Evolutionary conservation across 2,329 filamentous ascomycete genomes (phyloP).

Genomic region (Colletotrichum sp.): DNA sequence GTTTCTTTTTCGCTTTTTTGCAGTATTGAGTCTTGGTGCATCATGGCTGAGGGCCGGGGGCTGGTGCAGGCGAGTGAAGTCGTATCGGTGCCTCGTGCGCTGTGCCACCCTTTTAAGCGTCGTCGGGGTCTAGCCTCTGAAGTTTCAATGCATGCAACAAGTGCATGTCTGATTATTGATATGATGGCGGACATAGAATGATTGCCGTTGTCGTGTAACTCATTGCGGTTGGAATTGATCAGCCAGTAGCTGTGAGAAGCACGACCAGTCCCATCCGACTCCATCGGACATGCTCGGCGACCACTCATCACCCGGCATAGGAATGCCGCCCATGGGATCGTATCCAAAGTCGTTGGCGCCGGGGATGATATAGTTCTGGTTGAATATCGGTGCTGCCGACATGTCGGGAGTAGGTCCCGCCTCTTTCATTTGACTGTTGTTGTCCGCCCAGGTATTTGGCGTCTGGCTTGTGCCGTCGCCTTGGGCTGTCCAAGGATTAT

Average conservation of each 20-base stretch:
- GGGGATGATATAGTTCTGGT: background rate
- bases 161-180: accelerated
- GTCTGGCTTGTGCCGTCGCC: background rate
- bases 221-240: background rate
- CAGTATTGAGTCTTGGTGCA: background rate
- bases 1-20: background rate
- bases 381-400: background rate
- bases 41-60: accelerated
- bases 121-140: background rate
- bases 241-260: background rate
- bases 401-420: background rate
- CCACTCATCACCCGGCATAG: background rate
- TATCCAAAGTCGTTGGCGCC: background rate
- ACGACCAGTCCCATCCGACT: slow-evolving; percentile 12
- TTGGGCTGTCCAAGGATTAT: background rate
- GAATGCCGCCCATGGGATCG: background rate
- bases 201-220: background rate
- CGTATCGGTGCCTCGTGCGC: background rate
- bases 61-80: background rate
- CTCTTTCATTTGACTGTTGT: background rate
- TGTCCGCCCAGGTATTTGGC: background rate
- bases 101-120: accelerated
- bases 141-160: background rate
- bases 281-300: slow-evolving; percentile 3
- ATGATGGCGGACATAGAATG: too few relatives aligned